Evolutionary conservation across 306 rosid species (phyloP), one percentile per base, ranked within the genome.

Genomic region (Prunus dulcis): DNA sequence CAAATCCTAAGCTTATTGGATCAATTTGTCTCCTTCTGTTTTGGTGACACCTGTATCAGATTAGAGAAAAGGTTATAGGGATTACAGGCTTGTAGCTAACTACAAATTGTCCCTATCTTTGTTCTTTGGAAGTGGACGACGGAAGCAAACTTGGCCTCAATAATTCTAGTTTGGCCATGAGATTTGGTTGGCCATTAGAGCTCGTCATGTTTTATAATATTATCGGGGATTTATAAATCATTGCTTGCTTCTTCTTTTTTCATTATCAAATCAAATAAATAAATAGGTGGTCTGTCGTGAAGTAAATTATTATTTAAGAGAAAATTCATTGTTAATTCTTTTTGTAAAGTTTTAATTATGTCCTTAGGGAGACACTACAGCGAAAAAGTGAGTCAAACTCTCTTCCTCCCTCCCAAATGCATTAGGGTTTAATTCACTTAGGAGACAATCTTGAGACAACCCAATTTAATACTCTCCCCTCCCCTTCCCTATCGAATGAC

Each of bases 371-470:
- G 34, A 5, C 32, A 30, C 4, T 0, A 30, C 32, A 30, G 4
- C 32, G 4, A 0, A 30, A 30, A 30, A 30, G 32, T 30, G 4
- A 3, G 32, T 30, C 4, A 30, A 30, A 30, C 32, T 30, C 32
- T 30, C 0, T 4, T 30, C 32, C 0, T 30, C 5, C 3, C 32
- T 30, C 0, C 0, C 4, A 28, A 3, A 4, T 30, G 4, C 32
- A 30, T 30, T 0, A 0, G 32, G 6, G 0, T 32, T 32, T 1
- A 0, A 4, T 32, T 32, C 6, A 32, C 6, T 4, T 32, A 32
- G 6, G 38, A 32, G 38, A 32, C 38, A 30, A 30, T 30, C 5
- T 30, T 30, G 5, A 30, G 32, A 0, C 4, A 30, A 30, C 1
- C 1, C 0, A 32, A 5, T 32, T 32, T 32, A 32, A 32, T 32